Base-by-base conservation (phyloP, 805 yeast species). In the Ogataea naganishii region DNA sequence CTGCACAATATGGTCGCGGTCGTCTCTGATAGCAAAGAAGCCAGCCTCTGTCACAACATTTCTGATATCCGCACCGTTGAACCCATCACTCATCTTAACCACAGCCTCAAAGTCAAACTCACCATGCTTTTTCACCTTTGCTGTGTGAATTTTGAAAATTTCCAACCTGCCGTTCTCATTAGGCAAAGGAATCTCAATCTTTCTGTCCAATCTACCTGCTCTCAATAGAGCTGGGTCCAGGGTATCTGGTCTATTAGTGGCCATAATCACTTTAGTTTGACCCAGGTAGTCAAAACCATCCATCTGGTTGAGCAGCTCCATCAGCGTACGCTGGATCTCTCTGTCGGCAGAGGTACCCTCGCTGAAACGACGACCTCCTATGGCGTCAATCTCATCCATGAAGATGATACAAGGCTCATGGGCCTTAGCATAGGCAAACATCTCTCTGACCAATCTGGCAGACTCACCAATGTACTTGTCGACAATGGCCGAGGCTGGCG, bases 311-410 rank as follows among this genome's bases (percentile, higher is more conserved):
- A 89, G 71, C 51, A 89, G 66, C 60, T 89, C 98, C 97, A 89
- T 88, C 52, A 89, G 67, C 3, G 97, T 89, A 64, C 98, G 80
- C 64, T 89, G 98, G 52, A 89, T 89, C 59, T 89, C 98, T 60
- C 98, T 80, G 62, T 89, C 98, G 3, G 98, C 97, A 7, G 95
- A 83, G 2, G 97, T 89, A 61, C 98, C 98, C 58, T 89, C 98
- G 43, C 89, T 76, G 59, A 89, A 89, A 58, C 98, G 75, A 49
- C 98, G 77, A 29, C 98, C 98, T 52, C 98, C 98, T 58, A 89
- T 89, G 35, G 98, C 98, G 65, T 92, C 98, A 39, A 89, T 78
- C 67, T 89, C 98, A 64, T 89, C 98, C 95, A 89, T 88, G 55
- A 89, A 89, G 34, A 89, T 92, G 52, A 92, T 88, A 62, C 97